Conservation (phyloP, 768 basidiomycete genomes). For the Psilocybe cubensis region DNA sequence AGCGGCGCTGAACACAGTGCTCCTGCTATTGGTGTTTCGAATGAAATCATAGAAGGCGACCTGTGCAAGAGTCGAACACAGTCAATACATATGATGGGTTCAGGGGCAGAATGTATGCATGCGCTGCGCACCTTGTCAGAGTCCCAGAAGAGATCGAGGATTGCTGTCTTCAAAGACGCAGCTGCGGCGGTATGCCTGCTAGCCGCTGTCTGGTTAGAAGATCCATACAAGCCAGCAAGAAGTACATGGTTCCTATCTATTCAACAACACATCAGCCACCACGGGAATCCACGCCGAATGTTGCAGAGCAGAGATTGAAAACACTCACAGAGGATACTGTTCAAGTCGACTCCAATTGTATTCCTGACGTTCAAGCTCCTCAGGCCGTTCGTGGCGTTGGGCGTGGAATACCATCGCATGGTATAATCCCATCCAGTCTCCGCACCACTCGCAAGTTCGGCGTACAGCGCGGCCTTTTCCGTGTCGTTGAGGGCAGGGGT, state of each 20-base stretch:
- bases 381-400: conserved; percentile 55
- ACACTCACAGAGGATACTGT: conserved; percentile 80
- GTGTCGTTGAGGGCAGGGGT: conserved; percentile 60
- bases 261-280: not conserved
- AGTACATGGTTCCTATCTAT: conserved; percentile 66
- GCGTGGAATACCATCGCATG: conserved; percentile 48
- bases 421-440: conserved; percentile 78
- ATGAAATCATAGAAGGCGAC: conserved; percentile 95
- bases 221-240: conserved; percentile 62
- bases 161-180: conserved; percentile 58
- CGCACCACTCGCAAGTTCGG: conserved; percentile 87
- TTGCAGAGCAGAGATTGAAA: conserved; percentile 1
- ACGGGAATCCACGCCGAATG: not conserved
- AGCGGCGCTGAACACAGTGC: conserved; percentile 70
- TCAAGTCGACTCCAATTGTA: conserved; percentile 76
- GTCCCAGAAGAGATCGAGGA: conserved; percentile 91
- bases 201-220: conserved; percentile 45
- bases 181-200: conserved; percentile 60
- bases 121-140: conserved; percentile 49
- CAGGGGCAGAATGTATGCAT: not conserved
- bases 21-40: conserved; percentile 65
- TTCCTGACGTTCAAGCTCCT: conserved; percentile 72
- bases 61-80: conserved; percentile 22
- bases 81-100: not conserved
- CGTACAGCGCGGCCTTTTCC: conserved; percentile 69